These are phyloP conservation scores for Paradendryphiella salina DNA, from an alignment of 2,329 filamentous ascomycete species.

Conservation along the genomic window DNA sequence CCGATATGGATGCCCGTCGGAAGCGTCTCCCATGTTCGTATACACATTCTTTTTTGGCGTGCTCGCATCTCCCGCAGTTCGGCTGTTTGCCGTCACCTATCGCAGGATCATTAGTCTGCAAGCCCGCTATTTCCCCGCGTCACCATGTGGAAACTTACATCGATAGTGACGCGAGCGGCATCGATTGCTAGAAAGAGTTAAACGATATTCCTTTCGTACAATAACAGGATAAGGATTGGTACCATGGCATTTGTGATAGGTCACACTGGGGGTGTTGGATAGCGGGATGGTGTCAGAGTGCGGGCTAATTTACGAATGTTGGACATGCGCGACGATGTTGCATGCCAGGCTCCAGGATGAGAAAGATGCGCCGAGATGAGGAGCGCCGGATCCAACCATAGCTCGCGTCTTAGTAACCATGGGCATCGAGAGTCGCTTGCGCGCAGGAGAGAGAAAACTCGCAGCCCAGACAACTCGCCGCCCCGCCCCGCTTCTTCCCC, in stretches of 20 bases:
- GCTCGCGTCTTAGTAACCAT: conserved; percentile 24
- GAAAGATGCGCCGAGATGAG: conserved; percentile 21
- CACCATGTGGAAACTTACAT: conserved; percentile 27
- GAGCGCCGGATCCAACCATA: conserved; percentile 17
- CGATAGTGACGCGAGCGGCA: conserved; percentile 47
- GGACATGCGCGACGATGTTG: conserved; percentile 10
- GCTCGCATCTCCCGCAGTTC: conserved; percentile 39
- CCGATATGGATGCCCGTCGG: conserved; percentile 42
- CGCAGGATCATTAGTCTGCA: conserved; percentile 16
- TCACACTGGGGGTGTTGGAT: conserved; percentile 1
- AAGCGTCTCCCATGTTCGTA: conserved; percentile 44
- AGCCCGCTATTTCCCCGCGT: neutral
- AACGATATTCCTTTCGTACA: conserved; percentile 7
- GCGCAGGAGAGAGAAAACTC: conserved; percentile 9
- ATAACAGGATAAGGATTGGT: conserved; percentile 5
- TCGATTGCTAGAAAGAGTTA: conserved; percentile 38
- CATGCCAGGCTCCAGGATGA: conserved; percentile 6
- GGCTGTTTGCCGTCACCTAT: conserved; percentile 45
- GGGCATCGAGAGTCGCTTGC: conserved; percentile 1
- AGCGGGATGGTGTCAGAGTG: conserved; percentile 6
- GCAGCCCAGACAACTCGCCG: conserved; percentile 12
- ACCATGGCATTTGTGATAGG: conserved; percentile 42
- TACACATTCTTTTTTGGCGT: conserved; percentile 39
- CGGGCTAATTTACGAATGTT: conserved; percentile 21
- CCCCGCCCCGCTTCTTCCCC: conserved; percentile 21